Percentiles rank a stretch among this genome's conserved stretches.
Evolutionary conservation across 148 eudicot species (phyloP).

Genomic region (Rhododendron simsii): DNA sequence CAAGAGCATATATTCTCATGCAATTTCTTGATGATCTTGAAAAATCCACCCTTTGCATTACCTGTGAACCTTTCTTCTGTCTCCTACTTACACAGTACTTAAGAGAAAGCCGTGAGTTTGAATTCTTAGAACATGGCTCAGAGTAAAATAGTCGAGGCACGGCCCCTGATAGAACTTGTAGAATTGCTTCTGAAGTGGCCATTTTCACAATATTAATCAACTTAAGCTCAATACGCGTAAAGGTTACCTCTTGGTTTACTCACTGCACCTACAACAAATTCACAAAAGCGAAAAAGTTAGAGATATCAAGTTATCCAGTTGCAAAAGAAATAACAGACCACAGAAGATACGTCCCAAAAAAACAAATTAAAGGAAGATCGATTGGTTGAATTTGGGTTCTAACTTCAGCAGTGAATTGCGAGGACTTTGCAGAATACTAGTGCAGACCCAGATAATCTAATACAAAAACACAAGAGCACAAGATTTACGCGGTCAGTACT

Average conservation of each 20-base stretch:
- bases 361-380: background rate
- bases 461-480: background rate
- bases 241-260: background rate
- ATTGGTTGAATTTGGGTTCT: background rate
- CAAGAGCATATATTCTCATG: conserved; percentile 6
- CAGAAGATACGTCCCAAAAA: background rate
- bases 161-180: conserved; percentile 19
- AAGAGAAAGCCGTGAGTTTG: conserved; percentile 17
- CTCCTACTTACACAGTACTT: background rate
- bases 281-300: background rate
- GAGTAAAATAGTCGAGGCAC: conserved; percentile 5
- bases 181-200: conserved; percentile 31
- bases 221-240: conserved; percentile 2
- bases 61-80: conserved; percentile 1
- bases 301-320: background rate
- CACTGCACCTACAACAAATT: conserved; percentile 5
- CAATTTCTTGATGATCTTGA: conserved; percentile 7
- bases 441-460: background rate
- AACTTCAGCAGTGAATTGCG: background rate
- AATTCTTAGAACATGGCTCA: conserved; percentile 16
- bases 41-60: conserved; percentile 3
- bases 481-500: background rate
- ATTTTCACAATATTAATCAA: conserved; percentile 13
- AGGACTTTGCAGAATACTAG: background rate
- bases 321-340: background rate